Base-by-base conservation (phyloP, 345 rosid species). In the Gynandropsis gynandra region DNA sequence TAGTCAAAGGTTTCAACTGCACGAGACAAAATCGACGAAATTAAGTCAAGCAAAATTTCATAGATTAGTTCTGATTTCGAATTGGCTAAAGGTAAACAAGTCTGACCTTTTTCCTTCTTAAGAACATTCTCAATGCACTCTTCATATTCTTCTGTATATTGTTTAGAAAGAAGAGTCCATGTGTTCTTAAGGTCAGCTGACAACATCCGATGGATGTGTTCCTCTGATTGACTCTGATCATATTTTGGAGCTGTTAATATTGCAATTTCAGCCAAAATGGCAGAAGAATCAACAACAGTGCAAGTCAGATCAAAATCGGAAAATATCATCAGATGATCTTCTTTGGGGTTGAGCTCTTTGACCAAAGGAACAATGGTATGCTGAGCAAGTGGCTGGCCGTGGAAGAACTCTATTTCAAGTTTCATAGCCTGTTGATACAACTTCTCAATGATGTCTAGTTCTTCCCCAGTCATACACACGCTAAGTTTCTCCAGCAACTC, bases 271-370 rank as follows among this genome's bases (percentile, higher is more conserved):
- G 97, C 97, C 75, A 88, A 72, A 62, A 88, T 83, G 64, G 97
- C 97, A 58, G 95, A 83, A 20, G 99, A 93, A 80, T 93, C 99
- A 69, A 88, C 80, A 64, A 81, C 80, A 0, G 95, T 66, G 76
- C 99, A 88, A 15, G 97, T 85, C 72, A 93, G 76, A 76, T 93
- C 99, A 76, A 93, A 93, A 72, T 93, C 99, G 57, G 88, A 80
- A 65, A 88, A 93, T 74, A 88, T 74, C 72, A 77, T 38, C 32
- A 83, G 69, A 33, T 63, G 77, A 50, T 74, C 78, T 59, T 66
- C 78, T 14, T 50, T 74, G 44, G 74, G 78, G 66, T 69, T 72
- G 35, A 74, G 87, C 63, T 51, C 80, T 65, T 71, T 78, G 40
- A 65, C 62, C 63, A 93, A 65, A 58, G 99, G 95, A 65, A 77